Evolutionary conservation across 768 basidiomycete species (phyloP), one percentile per base, ranked within the genome.

Genomic region (Tephrocybe sp.): DNA sequence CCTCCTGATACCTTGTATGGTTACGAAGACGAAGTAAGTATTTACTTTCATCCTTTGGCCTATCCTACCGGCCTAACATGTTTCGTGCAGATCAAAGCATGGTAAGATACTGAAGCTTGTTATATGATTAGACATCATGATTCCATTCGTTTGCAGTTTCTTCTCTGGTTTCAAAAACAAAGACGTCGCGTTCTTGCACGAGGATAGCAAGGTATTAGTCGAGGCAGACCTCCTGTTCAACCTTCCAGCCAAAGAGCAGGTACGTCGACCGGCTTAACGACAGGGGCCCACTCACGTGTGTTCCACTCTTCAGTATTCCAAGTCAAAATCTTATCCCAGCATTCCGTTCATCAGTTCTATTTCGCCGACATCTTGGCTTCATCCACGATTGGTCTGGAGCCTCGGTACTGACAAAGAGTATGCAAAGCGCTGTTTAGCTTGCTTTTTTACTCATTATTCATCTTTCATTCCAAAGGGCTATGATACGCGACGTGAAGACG

Each of bases 211-310:
- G 61, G 81, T 84, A 0, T 68, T 93, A 44, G 74, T 93, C 34
- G 73, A 85, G 61, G 91, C 88, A 4, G 91, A 93, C 65, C 70
- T 93, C 32, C 65, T 93, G 2, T 83, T 89, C 72, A 92, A 92
- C 68, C 73, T 93, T n/a, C 89, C 91, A 3, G 75, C 81, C 1
- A 83, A 62, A 1, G 90, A 93, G 65, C 89, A 92, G 69, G 81
- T 80, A 58, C 10, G n/a, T 54, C 20, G 26, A 21, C 26, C 11
- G 28, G 6, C 11, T 8, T 10, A 36, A 15, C 4, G 7, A 23
- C 30, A 40, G 21, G 23, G 20, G 10, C 8, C 33, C 4, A 30
- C 5, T 21, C 37, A 24, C 28, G 8, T 14, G 2, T 20, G 15
- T 45, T 14, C 28, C 26, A 24, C 3, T 18, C n/a, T 55, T 17